Evolutionary conservation across 2,329 filamentous ascomycete genomes (phyloP), one percentile per base, ranked within the genome.

Genomic region (Claviceps sorghi): DNA sequence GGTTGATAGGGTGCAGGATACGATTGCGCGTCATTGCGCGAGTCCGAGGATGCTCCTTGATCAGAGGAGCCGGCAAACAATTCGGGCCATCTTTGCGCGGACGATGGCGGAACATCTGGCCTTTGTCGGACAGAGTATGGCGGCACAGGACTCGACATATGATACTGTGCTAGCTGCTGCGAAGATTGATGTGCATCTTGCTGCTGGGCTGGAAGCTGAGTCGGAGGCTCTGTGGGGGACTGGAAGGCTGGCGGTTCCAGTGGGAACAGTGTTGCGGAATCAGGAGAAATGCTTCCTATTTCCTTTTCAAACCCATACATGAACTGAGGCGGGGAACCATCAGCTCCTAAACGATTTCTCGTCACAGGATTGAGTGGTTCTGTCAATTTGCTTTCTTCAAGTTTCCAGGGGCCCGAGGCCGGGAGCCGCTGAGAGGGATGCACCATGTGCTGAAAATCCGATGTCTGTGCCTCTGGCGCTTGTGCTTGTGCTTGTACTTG

Each of bases 371-470:
- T 64, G 19, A 79, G 66, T 29, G 78, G 78, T 55, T 76, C 71
- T 1, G 71, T 64, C 38, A 80, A 65, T 53, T 76, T 70, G 10
- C 77, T 80, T 62, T 79, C 76, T 56, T 79, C 70, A 6, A 77
- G 62, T 49, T 72, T 76, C 77, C 77, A 80, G 19, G 67, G 67
- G 0, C 70, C 72, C n/a, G 66, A 63, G 1, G 69, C 70, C 29
- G 69, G 69, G 3, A 74, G 64, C 30, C 60, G 67, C 36, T 71
- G 68, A 8, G 71, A 62, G 10, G 70, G 67, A 42, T 71, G 72
- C 32, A 50, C 15, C 50, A 44, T 42, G 10, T 22, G 46, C 22
- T 36, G 45, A 41, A n/a, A 7, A 30, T 29, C 1, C 19, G 36
- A 45, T 22, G 15, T 19, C 26, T 42, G 34, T 30, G 17, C n/a